phyloP scores from a whole-genome alignment of 495 filamentous ascomycete genomes.

The Hypoxylon trugodes region DNA sequence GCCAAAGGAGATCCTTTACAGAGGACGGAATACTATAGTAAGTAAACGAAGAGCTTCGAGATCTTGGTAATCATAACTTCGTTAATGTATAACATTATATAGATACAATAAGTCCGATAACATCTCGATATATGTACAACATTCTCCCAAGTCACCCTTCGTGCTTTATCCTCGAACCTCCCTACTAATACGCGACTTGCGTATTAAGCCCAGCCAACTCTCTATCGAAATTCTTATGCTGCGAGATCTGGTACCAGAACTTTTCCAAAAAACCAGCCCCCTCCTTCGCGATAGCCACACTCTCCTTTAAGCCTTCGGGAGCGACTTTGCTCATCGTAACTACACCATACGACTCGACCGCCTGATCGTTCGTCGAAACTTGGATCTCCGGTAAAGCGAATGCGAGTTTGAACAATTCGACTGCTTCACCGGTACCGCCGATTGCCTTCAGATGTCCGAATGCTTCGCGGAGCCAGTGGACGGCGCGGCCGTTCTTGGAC shows the following conservation, averaged over 20 bases:
- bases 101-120: no score
- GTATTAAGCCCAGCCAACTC: slow-evolving; percentile 72
- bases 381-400: slow-evolving; percentile 64
- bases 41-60: no score
- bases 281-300: slow-evolving; percentile 66
- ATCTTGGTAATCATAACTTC: no score
- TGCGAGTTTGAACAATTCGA: slow-evolving; percentile 67
- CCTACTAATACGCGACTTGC: slow-evolving; percentile 41
- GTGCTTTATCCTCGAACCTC: no score
- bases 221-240: slow-evolving; percentile 74
- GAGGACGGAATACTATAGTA: no score
- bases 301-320: slow-evolving; percentile 64
- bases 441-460: slow-evolving; percentile 85
- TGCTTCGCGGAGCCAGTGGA: slow-evolving; percentile 85
- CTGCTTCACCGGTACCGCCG: slow-evolving; percentile 75
- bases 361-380: slow-evolving; percentile 58
- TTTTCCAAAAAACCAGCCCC: slow-evolving; percentile 68
- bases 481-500: slow-evolving; percentile 74
- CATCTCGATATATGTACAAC: not conserved
- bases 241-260: slow-evolving; percentile 70
- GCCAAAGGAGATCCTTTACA: no score
- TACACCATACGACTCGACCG: slow-evolving; percentile 74
- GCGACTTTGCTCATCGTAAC: slow-evolving; percentile 64
- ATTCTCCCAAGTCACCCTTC: not conserved
- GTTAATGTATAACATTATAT: no score